Base-by-base conservation (phyloP, 441 rosid species). In the Aleurites moluccanus region DNA sequence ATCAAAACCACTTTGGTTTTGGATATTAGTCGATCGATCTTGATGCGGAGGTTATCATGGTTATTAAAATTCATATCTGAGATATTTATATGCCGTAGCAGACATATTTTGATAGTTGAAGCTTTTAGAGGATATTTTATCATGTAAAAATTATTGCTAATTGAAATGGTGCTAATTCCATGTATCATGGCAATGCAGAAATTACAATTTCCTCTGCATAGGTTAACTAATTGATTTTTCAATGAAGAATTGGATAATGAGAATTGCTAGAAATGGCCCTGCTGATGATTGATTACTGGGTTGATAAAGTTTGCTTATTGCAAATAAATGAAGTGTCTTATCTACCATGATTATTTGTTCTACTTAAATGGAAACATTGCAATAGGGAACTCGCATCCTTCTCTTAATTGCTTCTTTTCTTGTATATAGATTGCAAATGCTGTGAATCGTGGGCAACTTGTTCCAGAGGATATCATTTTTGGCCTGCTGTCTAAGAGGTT, bases 391-490 rank as follows among this genome's bases (percentile, higher is more conserved):
- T 62, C 44, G 6, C 44, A 20, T 13, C 45, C 9, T 56, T 5
- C 40, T 10, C 44, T 73, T 10, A 0, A 45, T 27, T 15, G 20
- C 47, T 13, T 45, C 3, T 7, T 59, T 59, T 70, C 4, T 18
- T 25, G 11, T 30, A 27, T 11, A 2, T 53, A 86, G 91, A 83
- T 88, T 76, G 87, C 85, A 62, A 82, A 77, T 40, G 83, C 88
- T 61, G 80, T 88, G 70, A 86, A 83, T 69, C 78, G 73, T 30
- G 82, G 89, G 18, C 77, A 80, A 74, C 76, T 85, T 74, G 88
- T 83, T 18, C 81, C 86, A 4, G 88, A 88, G 74, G 86, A 86
- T 61, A 82, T 83, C 71, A 82, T 86, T 45, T 84, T 88, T 53
- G 83, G 85, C 3, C 70, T 88, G 76, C 56, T 86, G 53, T 82